phyloP scores from a whole-genome alignment of 768 basidiomycete genomes.

The Hysterangium stoloniferum region DNA sequence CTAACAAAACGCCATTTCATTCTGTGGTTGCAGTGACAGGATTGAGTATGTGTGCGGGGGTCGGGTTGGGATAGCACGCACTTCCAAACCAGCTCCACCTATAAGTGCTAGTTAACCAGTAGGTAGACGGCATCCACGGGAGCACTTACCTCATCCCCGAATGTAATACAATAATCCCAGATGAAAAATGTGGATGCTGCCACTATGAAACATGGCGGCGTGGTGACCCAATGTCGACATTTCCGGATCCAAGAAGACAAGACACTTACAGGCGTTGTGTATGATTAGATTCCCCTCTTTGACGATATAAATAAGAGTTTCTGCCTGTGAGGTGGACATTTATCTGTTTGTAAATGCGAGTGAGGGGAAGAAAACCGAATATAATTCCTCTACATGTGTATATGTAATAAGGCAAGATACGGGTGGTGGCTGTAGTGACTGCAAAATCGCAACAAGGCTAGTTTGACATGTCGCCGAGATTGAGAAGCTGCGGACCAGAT shows the following conservation, averaged over 20 bases:
- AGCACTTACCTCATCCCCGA: conserved; percentile 6
- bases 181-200: conserved; percentile 9
- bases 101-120: neutral
- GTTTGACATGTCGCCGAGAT: too few species aligned
- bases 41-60: neutral
- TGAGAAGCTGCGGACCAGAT: too few species aligned
- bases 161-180: conserved; percentile 11
- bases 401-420: too few species aligned
- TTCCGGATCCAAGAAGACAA: neutral
- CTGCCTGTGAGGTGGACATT: too few species aligned
- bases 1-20: too few species aligned
- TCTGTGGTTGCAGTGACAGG: too few species aligned
- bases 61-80: neutral
- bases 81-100: conserved; percentile 5
- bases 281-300: conserved; percentile 47
- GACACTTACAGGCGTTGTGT: neutral
- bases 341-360: too few species aligned
- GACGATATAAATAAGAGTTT: conserved; percentile 77
- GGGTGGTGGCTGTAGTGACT: too few species aligned
- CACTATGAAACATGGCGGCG: neutral
- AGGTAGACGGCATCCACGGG: neutral
- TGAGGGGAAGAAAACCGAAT: too few species aligned
- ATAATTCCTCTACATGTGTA: too few species aligned
- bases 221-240: too few species aligned
- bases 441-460: too few species aligned